Base-by-base conservation (phyloP, 768 basidiomycete species). In the Lactarius indigo region DNA sequence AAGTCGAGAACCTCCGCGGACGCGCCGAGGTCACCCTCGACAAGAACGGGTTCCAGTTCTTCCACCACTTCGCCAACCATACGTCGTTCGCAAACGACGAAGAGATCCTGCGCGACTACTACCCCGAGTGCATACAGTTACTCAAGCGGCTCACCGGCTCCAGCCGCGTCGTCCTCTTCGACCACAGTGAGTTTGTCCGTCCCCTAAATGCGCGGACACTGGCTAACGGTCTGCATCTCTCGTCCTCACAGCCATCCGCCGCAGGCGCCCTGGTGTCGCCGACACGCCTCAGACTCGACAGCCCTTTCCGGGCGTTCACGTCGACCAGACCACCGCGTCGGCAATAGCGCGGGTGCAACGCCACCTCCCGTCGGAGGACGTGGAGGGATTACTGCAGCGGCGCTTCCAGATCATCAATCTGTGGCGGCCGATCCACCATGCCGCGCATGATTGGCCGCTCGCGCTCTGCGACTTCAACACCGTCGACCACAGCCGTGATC, bases 71-170 rank as follows among this genome's bases (percentile, higher is more conserved):
- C 0, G 74, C 84, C 0, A 79, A 82, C 65, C 81, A 83, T 69
- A 81, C 75, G 12, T 66, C 78, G 0, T 88, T 89, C 74, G 65
- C 66, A 0, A 77, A 83, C 66, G 84, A 87, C 47, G 81, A 79
- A 13, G 82, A 81, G n/a, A 81, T 89, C 41, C 71, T 78, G 70
- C 70, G 68, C 55, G 83, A 83, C 58, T 89, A 90, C 72, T 89
- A 88, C 70, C 80, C 82, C 0, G 88, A 89, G 75, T 83, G 83
- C 70, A 76, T 80, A 20, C 83, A 83, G 71, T 76, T 87, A 56
- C 73, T 88, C 54, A 87, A 88, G 77, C 73, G 83, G 65, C 63
- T 84, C 10, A 87, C 87, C 0, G 86, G 88, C 4, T 87, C 87
- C 0, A 83, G 78, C n/a, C n/a, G n/a, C n/a, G n/a, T n/a, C n/a